These are phyloP conservation scores for Auriculariales sp. DNA, from an alignment of 768 basidiomycete species.

Conservation along the genomic window DNA sequence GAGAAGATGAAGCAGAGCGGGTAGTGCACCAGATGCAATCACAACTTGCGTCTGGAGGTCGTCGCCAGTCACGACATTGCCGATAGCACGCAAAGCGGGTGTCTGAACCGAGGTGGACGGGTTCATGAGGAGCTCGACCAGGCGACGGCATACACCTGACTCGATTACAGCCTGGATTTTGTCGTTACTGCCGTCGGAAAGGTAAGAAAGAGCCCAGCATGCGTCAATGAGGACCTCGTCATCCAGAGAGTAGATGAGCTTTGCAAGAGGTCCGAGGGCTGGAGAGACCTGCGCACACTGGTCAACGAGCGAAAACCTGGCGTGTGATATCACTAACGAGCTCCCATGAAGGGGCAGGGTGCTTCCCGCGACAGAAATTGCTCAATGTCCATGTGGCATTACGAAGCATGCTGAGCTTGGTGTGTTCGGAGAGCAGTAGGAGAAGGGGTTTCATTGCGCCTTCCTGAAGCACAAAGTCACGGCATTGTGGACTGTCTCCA, in stretches of 20 bases:
- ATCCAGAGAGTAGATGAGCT: conserved; percentile 96
- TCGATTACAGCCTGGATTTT: conserved; percentile 99
- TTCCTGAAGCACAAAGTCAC: conserved; percentile 84
- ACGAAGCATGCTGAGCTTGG: conserved; percentile 41
- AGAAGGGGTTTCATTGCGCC: conserved; percentile 89
- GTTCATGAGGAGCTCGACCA: conserved; percentile 95
- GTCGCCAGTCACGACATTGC: conserved; percentile 98
- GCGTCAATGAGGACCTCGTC: conserved; percentile 99
- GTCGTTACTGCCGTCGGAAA: conserved; percentile 97
- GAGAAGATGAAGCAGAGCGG: conserved; percentile 82
- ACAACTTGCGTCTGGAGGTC: conserved; percentile 99
- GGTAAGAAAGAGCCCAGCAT: conserved; percentile 99
- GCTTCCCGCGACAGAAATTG: conserved; percentile 98
- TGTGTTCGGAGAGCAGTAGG: conserved; percentile 81
- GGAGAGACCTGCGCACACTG: conserved; percentile 69
- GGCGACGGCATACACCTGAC: conserved; percentile 90
- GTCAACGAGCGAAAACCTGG: conserved; percentile 5
- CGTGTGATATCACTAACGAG: conserved; percentile 39
- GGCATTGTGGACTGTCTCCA: conserved; percentile 92
- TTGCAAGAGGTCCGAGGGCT: conserved; percentile 90
- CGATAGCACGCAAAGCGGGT: conserved; percentile 93
- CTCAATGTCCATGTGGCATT: conserved; percentile 99
- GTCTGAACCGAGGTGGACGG: conserved; percentile 78
- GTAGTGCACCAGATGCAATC: conserved; percentile 93
- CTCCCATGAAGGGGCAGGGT: conserved; percentile 97